phyloP scores from a whole-genome alignment of 805 yeast species.

The Teunomyces lycoperdinae region DNA sequence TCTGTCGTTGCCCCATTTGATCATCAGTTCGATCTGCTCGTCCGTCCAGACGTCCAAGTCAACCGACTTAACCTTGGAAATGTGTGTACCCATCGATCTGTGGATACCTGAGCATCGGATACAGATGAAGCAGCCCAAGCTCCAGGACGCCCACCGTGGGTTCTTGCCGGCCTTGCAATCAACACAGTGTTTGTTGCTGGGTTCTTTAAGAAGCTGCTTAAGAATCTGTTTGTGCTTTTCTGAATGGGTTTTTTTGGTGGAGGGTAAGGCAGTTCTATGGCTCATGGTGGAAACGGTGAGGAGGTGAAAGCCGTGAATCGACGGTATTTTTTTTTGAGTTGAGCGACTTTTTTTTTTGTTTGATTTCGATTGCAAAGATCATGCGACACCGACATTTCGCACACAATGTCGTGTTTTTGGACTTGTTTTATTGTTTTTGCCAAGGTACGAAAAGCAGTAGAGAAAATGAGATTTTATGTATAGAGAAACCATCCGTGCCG shows the following conservation, averaged over 20 bases:
- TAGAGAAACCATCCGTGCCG: background rate
- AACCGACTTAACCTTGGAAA: conserved; percentile 86
- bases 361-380: background rate
- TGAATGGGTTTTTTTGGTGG: conserved; percentile 43
- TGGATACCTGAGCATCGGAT: conserved; percentile 96
- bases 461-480: background rate
- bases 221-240: conserved; percentile 68
- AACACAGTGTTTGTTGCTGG: conserved; percentile 76
- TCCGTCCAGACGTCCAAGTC: conserved; percentile 97
- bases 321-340: background rate
- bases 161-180: conserved; percentile 88
- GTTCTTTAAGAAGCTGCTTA: conserved; percentile 71
- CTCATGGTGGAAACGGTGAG: conserved; percentile 3
- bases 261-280: conserved; percentile 31
- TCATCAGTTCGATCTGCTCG: conserved; percentile 79
- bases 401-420: background rate
- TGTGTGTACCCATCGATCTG: conserved; percentile 93
- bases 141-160: conserved; percentile 99
- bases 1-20: conserved; percentile 78
- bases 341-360: background rate
- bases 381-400: background rate
- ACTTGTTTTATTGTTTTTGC: background rate
- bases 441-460: background rate
- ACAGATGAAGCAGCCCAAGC: conserved; percentile 87
- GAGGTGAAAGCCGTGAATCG: background rate